Conservation (phyloP, 2,329 filamentous ascomycete genomes). For the Diaporthe longicolla region DNA sequence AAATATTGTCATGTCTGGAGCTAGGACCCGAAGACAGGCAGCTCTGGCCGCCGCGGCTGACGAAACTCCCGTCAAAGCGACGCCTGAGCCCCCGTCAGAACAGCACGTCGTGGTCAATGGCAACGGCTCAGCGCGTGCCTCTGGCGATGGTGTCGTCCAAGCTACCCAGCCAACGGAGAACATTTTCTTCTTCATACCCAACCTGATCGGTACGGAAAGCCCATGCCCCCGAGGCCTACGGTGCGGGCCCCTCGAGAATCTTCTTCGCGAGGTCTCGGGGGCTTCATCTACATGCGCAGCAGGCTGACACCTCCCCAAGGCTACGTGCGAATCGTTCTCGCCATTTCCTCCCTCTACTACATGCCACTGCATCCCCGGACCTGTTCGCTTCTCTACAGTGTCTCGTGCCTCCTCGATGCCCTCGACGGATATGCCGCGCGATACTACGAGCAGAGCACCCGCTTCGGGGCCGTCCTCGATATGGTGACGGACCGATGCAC, state of each 20-base stretch:
- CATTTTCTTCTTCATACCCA: slow-evolving; percentile 86
- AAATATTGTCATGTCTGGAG: slow-evolving; percentile 41
- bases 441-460: slow-evolving; percentile 90
- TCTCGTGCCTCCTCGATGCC: slow-evolving; percentile 95
- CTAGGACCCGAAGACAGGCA: slow-evolving; percentile 46
- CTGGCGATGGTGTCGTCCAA: slow-evolving; percentile 52
- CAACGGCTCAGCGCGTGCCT: slow-evolving; percentile 59
- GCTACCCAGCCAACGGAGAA: slow-evolving; percentile 70
- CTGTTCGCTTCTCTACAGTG: slow-evolving; percentile 89
- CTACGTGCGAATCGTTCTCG: slow-evolving; percentile 83
- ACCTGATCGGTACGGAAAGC: slow-evolving; percentile 78
- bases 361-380: slow-evolving; percentile 99
- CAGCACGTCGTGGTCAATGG: slow-evolving; percentile 57
- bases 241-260: slow-evolving; percentile 25
- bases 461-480: slow-evolving; percentile 95
- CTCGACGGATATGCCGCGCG: slow-evolving; percentile 95
- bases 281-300: not conserved
- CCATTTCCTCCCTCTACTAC: slow-evolving; percentile 94
- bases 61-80: slow-evolving; percentile 48
- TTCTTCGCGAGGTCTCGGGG: not conserved
- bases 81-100: slow-evolving; percentile 45
- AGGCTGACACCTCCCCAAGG: slow-evolving; percentile 62
- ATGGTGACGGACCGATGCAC: slow-evolving; percentile 99
- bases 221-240: not conserved
- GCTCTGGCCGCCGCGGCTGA: slow-evolving; percentile 43